Evolutionary conservation across 2,329 filamentous ascomycete species (phyloP).

Genomic region (Emmonsiellopsis sp.): DNA sequence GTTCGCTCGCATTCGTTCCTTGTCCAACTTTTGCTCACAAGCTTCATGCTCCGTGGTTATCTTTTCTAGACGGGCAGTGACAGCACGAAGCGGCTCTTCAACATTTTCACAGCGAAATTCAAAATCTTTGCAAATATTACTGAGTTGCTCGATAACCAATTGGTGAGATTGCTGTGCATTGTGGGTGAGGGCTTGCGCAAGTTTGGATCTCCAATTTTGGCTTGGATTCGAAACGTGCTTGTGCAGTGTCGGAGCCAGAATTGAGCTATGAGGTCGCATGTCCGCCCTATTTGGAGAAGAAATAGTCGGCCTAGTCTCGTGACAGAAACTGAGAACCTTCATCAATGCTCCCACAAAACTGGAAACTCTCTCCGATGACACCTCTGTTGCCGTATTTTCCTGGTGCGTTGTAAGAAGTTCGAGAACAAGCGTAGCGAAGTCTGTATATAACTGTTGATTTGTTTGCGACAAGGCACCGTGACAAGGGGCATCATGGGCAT

Average conservation of each 20-base stretch:
- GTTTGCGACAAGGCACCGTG: neutral
- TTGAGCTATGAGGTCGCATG: no score
- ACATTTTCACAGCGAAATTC: slow-evolving; percentile 46
- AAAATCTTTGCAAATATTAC: slow-evolving; percentile 46
- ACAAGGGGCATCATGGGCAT: neutral
- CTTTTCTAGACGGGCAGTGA: slow-evolving; percentile 22
- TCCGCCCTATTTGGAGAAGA: neutral
- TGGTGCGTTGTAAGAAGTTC: neutral
- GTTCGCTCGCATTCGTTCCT: slow-evolving; percentile 28
- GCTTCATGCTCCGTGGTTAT: slow-evolving; percentile 27
- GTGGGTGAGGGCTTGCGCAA: slow-evolving; percentile 36
- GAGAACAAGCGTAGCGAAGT: neutral
- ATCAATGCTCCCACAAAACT: neutral
- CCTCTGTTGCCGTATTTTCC: neutral
- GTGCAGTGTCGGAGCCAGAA: neutral
- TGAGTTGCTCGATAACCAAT: slow-evolving; percentile 40
- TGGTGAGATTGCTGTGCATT: slow-evolving; percentile 36
- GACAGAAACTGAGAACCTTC: neutral
- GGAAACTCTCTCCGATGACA: neutral
- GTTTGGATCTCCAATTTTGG: slow-evolving; percentile 40
- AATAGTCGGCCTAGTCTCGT: neutral
- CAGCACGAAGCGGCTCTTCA: slow-evolving; percentile 44
- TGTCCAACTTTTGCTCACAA: slow-evolving; percentile 24
- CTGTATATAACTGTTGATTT: neutral
- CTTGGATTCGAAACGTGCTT: slow-evolving; percentile 15